phyloP scores from a whole-genome alignment of 106 monocot genomes.

The Allium fistulosum region DNA sequence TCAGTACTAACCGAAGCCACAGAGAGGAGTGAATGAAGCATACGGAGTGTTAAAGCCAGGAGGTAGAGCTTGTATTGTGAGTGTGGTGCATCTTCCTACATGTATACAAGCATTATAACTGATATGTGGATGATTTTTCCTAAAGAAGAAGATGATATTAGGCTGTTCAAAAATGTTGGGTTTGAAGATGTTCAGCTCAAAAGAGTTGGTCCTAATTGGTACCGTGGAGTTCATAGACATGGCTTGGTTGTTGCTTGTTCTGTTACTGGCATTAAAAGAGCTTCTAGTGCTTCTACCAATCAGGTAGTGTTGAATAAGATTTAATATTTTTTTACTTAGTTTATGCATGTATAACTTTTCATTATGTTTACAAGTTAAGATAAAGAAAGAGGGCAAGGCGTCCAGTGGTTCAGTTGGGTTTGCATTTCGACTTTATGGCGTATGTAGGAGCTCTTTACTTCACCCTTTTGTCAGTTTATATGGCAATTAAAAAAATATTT shows the following conservation, averaged over 20 bases:
- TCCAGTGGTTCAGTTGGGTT: too few species aligned
- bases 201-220: neutral
- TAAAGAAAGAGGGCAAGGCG: too few species aligned
- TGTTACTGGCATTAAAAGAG: neutral
- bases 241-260: neutral
- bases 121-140: constrained; percentile 89
- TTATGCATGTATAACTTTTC: too few species aligned
- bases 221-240: neutral
- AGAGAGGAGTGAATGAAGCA: constrained; percentile 69
- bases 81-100: constrained; percentile 70
- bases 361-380: too few species aligned
- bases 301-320: neutral
- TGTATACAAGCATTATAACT: constrained; percentile 69
- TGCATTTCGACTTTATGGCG: too few species aligned
- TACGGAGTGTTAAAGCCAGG: constrained; percentile 60
- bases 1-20: constrained; percentile 84
- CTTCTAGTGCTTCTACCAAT: neutral
- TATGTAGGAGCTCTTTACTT: too few species aligned
- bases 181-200: constrained; percentile 69
- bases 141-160: constrained; percentile 70
- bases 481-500: too few species aligned
- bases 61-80: constrained; percentile 61
- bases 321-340: neutral
- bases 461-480: too few species aligned
- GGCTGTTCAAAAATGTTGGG: constrained; percentile 78